Evolutionary conservation across 352 stramenopile genomes (phyloP).

Genomic region (Plasmopara halstedii): DNA sequence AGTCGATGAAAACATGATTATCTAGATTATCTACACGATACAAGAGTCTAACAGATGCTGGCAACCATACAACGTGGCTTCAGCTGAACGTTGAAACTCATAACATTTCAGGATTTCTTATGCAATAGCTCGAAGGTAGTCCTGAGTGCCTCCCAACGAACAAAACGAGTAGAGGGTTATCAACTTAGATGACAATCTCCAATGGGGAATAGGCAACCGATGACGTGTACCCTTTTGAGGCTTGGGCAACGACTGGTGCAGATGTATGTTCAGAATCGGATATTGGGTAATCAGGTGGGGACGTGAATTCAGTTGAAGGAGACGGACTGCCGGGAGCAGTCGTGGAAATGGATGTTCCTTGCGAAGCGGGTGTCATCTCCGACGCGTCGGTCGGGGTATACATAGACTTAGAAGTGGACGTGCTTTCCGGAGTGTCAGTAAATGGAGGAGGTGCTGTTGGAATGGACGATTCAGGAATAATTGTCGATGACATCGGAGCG

Average conservation of each 20-base stretch:
- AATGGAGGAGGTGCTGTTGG: neutral
- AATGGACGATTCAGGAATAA: neutral
- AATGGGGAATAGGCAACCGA: neutral
- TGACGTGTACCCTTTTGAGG: too few species aligned
- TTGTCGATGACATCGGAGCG: too few species aligned
- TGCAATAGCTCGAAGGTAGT: neutral
- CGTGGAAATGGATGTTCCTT: too few species aligned
- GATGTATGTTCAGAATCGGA: too few species aligned
- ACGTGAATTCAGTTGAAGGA: too few species aligned
- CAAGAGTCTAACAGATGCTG: conserved; percentile 2
- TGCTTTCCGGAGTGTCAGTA: neutral
- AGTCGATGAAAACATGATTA: neutral
- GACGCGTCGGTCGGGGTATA: neutral
- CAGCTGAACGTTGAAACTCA: conserved; percentile 1
- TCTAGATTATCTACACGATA: neutral
- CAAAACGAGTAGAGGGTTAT: neutral
- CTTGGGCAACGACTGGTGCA: too few species aligned
- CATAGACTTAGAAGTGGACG: neutral
- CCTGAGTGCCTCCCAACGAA: neutral
- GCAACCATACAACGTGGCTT: conserved; percentile 4
- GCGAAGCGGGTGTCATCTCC: too few species aligned
- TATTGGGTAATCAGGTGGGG: too few species aligned
- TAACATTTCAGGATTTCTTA: conserved; percentile 4
- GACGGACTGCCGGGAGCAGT: too few species aligned
- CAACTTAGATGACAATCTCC: conserved; percentile 5